phyloP scores from a whole-genome alignment of 768 basidiomycete genomes.

The Lactarius psammicola region DNA sequence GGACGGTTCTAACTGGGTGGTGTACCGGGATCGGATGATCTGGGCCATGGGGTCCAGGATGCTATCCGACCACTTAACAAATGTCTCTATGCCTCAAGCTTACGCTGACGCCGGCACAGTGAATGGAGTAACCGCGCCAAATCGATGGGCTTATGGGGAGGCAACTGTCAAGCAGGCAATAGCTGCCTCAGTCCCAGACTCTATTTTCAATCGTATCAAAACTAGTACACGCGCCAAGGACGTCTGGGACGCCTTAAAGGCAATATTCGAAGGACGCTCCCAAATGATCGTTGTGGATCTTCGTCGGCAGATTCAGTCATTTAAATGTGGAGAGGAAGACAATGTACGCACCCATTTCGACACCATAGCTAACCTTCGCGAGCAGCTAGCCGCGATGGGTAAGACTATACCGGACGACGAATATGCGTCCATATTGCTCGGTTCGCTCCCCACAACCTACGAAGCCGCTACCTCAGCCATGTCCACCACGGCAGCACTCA shows the following conservation, averaged over 20 bases:
- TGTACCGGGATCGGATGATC: conserved; percentile 30
- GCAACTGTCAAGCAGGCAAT: background rate
- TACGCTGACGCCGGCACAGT: conserved; percentile 30
- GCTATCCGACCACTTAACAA: conserved; percentile 30
- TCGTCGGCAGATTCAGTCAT: conserved; percentile 31
- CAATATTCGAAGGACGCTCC: conserved; percentile 34
- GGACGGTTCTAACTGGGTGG: conserved; percentile 34
- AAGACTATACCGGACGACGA: conserved; percentile 35
- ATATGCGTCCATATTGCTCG: conserved; percentile 37
- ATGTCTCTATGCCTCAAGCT: background rate
- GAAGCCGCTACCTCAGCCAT: conserved; percentile 37
- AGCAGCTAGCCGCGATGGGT: conserved; percentile 40
- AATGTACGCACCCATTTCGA: conserved; percentile 35
- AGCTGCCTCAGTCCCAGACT: background rate
- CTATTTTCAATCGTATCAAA: no score
- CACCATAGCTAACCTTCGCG: conserved; percentile 33
- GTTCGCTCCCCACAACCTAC: conserved; percentile 39
- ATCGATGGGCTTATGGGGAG: background rate
- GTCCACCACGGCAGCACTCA: conserved; percentile 31
- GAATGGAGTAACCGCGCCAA: background rate
- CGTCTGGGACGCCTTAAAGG: no score
- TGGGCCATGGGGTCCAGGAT: conserved; percentile 29
- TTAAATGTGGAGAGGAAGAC: conserved; percentile 35
- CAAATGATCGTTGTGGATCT: conserved; percentile 36
- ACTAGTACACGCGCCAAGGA: no score